Percentiles rank a stretch among this genome's conserved stretches.
phyloP scores from a whole-genome alignment of 257 asterid genomes.

The Solanum pennellii region DNA sequence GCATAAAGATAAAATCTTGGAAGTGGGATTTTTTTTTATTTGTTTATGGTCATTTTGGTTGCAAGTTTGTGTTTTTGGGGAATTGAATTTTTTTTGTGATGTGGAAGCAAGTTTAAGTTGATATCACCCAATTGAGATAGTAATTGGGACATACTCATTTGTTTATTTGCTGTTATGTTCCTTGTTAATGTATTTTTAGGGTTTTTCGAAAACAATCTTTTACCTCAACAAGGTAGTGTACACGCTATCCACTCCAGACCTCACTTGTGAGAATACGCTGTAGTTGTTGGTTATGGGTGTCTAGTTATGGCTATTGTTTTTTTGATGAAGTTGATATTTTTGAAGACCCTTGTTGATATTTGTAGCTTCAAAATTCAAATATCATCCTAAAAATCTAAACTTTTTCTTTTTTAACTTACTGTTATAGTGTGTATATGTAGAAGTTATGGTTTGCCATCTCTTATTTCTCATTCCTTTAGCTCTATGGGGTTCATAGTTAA shows the following conservation, averaged over 20 bases:
- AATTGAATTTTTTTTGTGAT: neutral
- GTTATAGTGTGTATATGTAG: neutral
- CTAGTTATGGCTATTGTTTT: neutral
- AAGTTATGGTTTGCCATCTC: constrained; percentile 23
- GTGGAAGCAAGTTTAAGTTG: neutral
- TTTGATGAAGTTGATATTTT: neutral
- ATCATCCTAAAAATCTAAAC: neutral
- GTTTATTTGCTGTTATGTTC: neutral
- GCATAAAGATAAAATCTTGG: neutral
- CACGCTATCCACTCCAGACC: neutral
- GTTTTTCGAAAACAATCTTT: neutral
- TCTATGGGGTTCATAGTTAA: constrained; percentile 24
- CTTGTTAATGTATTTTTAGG: too few species aligned
- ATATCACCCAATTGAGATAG: neutral
- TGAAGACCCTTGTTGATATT: neutral
- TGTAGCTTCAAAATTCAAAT: neutral
- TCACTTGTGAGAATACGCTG: neutral
- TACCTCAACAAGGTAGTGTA: neutral
- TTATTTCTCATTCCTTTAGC: constrained; percentile 38
- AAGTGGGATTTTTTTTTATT: neutral
- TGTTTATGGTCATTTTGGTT: neutral
- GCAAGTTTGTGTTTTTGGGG: neutral
- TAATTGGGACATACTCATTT: neutral
- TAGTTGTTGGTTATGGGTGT: neutral
- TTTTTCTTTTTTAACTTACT: neutral